These are phyloP conservation scores for Bremia lactucae DNA, from an alignment of 352 stramenopile species.

Conservation along the genomic window DNA sequence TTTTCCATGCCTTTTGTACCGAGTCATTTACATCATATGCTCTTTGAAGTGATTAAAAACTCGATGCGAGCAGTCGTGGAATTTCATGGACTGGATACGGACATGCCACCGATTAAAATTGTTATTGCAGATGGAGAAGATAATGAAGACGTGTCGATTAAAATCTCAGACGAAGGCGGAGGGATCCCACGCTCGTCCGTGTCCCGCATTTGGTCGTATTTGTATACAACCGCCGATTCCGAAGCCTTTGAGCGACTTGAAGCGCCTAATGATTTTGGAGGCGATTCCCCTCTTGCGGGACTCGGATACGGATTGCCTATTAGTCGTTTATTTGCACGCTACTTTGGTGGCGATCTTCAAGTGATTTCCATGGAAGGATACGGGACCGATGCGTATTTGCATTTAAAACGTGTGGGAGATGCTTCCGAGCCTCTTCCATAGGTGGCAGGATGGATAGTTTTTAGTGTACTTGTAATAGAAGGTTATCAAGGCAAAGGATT, in stretches of 20 bases:
- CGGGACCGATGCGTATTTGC: constrained; percentile 95
- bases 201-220: constrained; percentile 98
- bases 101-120: constrained; percentile 98
- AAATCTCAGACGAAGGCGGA: constrained; percentile 99
- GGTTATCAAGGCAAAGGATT: neutral
- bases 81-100: constrained; percentile 93
- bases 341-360: constrained; percentile 98
- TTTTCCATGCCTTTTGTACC: constrained; percentile 97
- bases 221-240: constrained; percentile 99
- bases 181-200: constrained; percentile 97
- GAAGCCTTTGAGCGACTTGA: constrained; percentile 86
- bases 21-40: constrained; percentile 95
- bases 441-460: neutral
- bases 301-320: constrained; percentile 96
- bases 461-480: constrained; percentile 13
- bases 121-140: constrained; percentile 98
- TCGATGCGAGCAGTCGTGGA: constrained; percentile 97
- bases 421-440: constrained; percentile 80
- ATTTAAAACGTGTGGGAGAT: constrained; percentile 88
- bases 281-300: constrained; percentile 87
- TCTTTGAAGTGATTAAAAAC: constrained; percentile 99
- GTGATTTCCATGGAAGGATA: constrained; percentile 99
- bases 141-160: constrained; percentile 99
- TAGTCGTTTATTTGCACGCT: constrained; percentile 94
- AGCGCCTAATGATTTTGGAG: constrained; percentile 77